These are phyloP conservation scores for Penicillium maclennaniae DNA, from an alignment of 495 filamentous ascomycete species.

Conservation along the genomic window DNA sequence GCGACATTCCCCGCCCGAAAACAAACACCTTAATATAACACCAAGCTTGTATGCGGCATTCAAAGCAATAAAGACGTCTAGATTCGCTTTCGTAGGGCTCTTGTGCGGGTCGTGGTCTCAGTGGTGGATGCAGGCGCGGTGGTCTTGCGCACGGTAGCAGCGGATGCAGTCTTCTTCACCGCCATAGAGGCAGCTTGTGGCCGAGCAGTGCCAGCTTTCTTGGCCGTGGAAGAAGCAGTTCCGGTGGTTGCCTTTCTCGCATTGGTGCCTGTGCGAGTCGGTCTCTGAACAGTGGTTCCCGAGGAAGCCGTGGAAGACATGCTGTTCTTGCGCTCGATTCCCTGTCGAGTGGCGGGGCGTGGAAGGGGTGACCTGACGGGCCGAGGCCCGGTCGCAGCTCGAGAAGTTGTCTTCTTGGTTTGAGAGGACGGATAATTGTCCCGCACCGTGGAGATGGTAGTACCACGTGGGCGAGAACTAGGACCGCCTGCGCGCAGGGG, in stretches of 20 bases:
- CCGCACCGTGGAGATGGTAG: constrained; percentile 30
- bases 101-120: constrained; percentile 33
- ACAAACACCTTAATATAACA: background rate
- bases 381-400: constrained; percentile 30
- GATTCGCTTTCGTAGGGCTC: constrained; percentile 47
- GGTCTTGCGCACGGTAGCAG: constrained; percentile 32
- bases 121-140: constrained; percentile 29
- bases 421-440: constrained; percentile 27
- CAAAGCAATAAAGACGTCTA: constrained; percentile 10
- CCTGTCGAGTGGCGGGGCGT: constrained; percentile 41
- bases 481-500: constrained; percentile 46
- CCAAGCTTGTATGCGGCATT: background rate
- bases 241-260: constrained; percentile 46
- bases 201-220: constrained; percentile 38
- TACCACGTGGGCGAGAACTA: constrained; percentile 28
- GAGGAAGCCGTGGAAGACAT: constrained; percentile 45
- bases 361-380: constrained; percentile 32
- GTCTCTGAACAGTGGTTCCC: constrained; percentile 58
- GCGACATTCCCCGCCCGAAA: constrained; percentile 2
- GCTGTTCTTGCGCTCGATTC: constrained; percentile 37
- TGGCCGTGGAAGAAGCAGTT: constrained; percentile 42
- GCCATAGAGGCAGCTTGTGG: constrained; percentile 33
- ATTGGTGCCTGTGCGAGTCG: constrained; percentile 43
- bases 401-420: constrained; percentile 29
- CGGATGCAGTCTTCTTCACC: constrained; percentile 33